These are phyloP conservation scores for Meyerozyma athensensis DNA, from an alignment of 1,139 yeast genomes.

Conservation along the genomic window DNA sequence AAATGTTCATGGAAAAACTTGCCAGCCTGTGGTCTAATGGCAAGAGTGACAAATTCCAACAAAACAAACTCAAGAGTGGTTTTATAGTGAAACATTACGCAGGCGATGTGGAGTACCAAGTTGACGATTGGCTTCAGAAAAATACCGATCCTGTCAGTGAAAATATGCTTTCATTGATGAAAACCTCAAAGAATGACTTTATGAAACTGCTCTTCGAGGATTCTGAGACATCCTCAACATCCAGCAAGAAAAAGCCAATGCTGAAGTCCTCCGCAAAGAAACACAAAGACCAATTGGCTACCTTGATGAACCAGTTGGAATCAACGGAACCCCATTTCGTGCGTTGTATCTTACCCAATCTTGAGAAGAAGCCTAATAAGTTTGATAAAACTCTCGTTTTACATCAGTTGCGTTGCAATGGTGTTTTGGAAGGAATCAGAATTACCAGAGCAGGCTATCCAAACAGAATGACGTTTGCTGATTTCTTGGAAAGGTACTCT, in stretches of 20 bases:
- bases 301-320: slow-evolving; percentile 68
- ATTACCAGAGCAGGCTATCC: slow-evolving; percentile 98
- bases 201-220: slow-evolving; percentile 23
- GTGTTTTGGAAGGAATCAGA: slow-evolving; percentile 96
- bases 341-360: slow-evolving; percentile 91
- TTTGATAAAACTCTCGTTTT: slow-evolving; percentile 77
- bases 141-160: slow-evolving; percentile 93
- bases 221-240: slow-evolving; percentile 9
- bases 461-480: slow-evolving; percentile 79
- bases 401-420: slow-evolving; percentile 91
- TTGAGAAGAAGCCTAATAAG: slow-evolving; percentile 60
- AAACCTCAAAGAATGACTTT: slow-evolving; percentile 53
- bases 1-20: slow-evolving; percentile 77
- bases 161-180: slow-evolving; percentile 54
- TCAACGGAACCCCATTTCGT: slow-evolving; percentile 95
- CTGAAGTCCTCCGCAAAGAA: slow-evolving; percentile 83
- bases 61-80: slow-evolving; percentile 65
- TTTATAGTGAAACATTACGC: slow-evolving; percentile 91
- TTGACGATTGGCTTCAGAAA: slow-evolving; percentile 91
- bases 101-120: slow-evolving; percentile 87
- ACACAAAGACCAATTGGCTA: slow-evolving; percentile 75
- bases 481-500: slow-evolving; percentile 71
- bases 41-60: slow-evolving; percentile 54
- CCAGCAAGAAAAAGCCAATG: slow-evolving; percentile 14
- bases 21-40: slow-evolving; percentile 58